phyloP scores from a whole-genome alignment of 2,329 filamentous ascomycete species.

The Talaromyces sp. region DNA sequence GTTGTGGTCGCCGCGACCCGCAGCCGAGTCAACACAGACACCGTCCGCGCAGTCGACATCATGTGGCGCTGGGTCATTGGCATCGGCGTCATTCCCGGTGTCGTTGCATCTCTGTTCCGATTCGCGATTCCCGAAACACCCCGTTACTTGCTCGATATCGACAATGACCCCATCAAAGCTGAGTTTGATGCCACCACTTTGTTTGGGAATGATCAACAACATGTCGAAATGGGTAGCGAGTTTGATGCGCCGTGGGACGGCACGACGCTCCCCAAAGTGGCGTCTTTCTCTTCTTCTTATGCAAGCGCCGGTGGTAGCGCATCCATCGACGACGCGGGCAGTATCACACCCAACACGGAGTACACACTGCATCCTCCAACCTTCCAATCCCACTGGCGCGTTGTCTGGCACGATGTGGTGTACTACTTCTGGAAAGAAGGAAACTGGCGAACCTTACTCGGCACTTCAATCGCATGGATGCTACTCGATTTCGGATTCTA shows the following conservation, averaged over 20 bases:
- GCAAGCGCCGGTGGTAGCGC: conserved; percentile 5
- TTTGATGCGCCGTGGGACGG: conserved; percentile 18
- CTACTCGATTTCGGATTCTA: conserved; percentile 58
- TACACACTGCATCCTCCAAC: conserved; percentile 34
- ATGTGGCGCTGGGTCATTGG: conserved; percentile 67
- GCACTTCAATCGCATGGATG: conserved; percentile 53
- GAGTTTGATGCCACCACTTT: conserved; percentile 59
- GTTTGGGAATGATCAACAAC: conserved; percentile 43
- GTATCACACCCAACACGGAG: conserved; percentile 22
- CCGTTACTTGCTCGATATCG: conserved; percentile 63
- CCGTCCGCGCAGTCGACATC: conserved; percentile 50
- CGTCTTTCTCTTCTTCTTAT: conserved; percentile 13
- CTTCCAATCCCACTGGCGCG: conserved; percentile 41
- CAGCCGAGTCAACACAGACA: conserved; percentile 26
- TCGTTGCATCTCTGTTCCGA: conserved; percentile 63
- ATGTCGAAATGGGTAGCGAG: conserved; percentile 17
- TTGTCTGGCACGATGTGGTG: conserved; percentile 36
- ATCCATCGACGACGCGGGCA: conserved; percentile 8
- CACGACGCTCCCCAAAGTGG: neutral
- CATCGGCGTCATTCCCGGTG: conserved; percentile 60
- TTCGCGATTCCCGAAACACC: conserved; percentile 66
- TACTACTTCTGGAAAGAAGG: conserved; percentile 44
- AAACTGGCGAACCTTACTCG: conserved; percentile 42
- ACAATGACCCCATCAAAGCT: conserved; percentile 57
- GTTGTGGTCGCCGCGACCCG: conserved; percentile 37